Conservation (phyloP, 2,329 filamentous ascomycete species). For the Talaromyces sp. region DNA sequence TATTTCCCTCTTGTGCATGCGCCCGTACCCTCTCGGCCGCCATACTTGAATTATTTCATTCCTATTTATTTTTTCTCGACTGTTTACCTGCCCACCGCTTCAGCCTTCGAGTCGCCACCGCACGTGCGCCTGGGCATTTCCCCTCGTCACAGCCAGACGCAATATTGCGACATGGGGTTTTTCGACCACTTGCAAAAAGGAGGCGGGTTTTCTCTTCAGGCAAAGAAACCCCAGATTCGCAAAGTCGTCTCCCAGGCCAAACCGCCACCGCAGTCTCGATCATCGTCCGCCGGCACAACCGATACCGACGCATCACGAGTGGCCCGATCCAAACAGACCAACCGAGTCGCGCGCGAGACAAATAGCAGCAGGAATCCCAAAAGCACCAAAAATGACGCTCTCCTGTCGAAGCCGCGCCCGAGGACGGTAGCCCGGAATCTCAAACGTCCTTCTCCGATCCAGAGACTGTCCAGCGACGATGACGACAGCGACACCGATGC, state of each 20-base stretch:
- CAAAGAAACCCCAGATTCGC: constrained; percentile 38
- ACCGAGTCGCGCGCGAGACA: background rate
- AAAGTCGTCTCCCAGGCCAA: constrained; percentile 35
- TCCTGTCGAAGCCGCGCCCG: constrained; percentile 23
- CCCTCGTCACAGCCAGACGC: background rate
- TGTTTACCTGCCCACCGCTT: constrained; percentile 2
- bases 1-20: constrained; percentile 10
- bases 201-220: constrained; percentile 36
- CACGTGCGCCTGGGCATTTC: background rate
- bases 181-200: constrained; percentile 43
- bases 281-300: constrained; percentile 20
- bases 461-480: constrained; percentile 36
- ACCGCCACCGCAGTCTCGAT: constrained; percentile 24
- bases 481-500: constrained; percentile 38
- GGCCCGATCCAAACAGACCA: constrained; percentile 11
- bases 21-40: background rate
- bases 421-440: constrained; percentile 26
- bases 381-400: background rate
- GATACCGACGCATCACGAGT: constrained; percentile 2
- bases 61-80: background rate
- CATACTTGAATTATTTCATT: background rate
- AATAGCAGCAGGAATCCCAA: constrained; percentile 19
- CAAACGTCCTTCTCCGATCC: constrained; percentile 35
- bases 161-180: constrained; percentile 33
- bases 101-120: constrained; percentile 8